Evolutionary conservation across 179 eudicot species (phyloP), one percentile per base, ranked within the genome.

Genomic region (Gypsophila paniculata): DNA sequence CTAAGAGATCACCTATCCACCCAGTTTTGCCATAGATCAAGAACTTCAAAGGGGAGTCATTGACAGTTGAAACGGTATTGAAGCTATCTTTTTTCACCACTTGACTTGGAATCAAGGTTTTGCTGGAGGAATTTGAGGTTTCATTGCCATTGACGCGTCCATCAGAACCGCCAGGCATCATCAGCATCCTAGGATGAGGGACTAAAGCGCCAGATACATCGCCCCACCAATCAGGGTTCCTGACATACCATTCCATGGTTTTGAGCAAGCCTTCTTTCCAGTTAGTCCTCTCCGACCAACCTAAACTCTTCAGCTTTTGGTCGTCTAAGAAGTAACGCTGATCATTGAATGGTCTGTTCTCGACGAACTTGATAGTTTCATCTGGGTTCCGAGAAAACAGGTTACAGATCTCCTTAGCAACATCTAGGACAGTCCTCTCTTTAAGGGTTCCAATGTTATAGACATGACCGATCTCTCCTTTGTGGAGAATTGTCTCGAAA

Each of bases 231-330:
- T 46, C 52, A 13, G 52, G 58, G 8, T 53, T 53, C 4, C 26
- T 44, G 11, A 61, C 49, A 26, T 80, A 84, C 85, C 87, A 86
- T 46, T 78, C 86, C 77, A 84, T 60, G 4, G 85, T 83, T 70
- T 79, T 81, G 65, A 61, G 76, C 74, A 84, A 59, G 9, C 87
- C 85, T 44, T 84, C 85, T 36, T 81, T 82, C 85, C 83, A 81
- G 8, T 53, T 26, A 4, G 80, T 81, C 51, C 74, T 49, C 60
- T 84, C 83, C 1, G 60, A 67, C 85, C 87, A 84, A 22, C 86
- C 86, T 51, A 84, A 74, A 23, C 57, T 49, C 61, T 72, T 81
- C 58, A 84, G 69, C 82, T 81, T 81, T 78, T 78, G 81, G 58
- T 81, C 78, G 22, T 81, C 84, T 12, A 81, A 67, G 72, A 81